Percentiles rank a stretch among this genome's conserved stretches.
Evolutionary conservation across 352 stramenopile genomes (phyloP).

Genomic region (Phytophthora lateralis): DNA sequence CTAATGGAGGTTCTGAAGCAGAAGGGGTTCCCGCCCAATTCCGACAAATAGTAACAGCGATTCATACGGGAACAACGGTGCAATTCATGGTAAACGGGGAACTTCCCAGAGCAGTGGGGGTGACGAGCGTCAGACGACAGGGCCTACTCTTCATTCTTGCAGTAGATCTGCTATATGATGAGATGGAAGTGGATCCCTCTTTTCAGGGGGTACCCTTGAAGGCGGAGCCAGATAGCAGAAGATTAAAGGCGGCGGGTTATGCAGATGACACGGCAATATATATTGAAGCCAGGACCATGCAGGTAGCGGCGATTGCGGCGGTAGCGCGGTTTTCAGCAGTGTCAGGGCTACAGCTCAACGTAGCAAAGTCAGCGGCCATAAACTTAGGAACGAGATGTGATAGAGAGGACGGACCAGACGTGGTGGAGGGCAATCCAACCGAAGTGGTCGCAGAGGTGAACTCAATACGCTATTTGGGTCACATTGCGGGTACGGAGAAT

Average conservation of each 20-base stretch:
- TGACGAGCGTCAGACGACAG: constrained; percentile 10
- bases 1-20: constrained; percentile 6
- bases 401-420: neutral
- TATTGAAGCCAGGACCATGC: neutral
- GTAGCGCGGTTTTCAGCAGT: neutral
- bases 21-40: neutral
- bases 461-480: neutral
- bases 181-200: neutral
- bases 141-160: neutral
- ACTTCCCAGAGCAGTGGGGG: neutral
- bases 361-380: neutral
- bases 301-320: neutral
- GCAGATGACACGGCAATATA: neutral
- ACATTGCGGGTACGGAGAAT: neutral
- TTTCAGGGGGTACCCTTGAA: too few species aligned
- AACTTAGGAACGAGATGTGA: neutral
- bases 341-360: neutral
- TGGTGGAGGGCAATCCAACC: too few species aligned
- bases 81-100: constrained; percentile 9
- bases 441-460: too few species aligned
- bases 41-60: neutral
- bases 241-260: neutral
- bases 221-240: too few species aligned
- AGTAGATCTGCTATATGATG: neutral
- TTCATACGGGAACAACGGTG: neutral